Base-by-base conservation (phyloP, 257 asterid genomes). In the Fraxinus quadrangulata region DNA sequence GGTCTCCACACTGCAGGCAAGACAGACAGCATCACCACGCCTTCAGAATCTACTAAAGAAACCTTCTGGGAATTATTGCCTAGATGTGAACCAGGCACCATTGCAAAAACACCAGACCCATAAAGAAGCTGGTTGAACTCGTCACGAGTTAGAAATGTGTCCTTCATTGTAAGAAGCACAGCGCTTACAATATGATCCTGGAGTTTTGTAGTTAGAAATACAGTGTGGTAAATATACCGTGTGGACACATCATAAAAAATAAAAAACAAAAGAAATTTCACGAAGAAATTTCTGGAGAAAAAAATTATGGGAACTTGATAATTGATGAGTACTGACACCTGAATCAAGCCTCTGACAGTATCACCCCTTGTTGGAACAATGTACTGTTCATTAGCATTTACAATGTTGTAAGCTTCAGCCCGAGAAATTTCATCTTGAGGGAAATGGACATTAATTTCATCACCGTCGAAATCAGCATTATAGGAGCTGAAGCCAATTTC, bases 401-500 rank as follows among this genome's bases (percentile, higher is more conserved):
- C 99, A 74, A 96, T 96, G 86, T 92, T 90, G 81, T 90, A 96
- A 75, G 97, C 99, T 88, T 96, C 99, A 8, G 99, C 99, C 76
- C 99, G 99, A 82, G 99, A 96, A 84, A 96, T 87, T 88, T 96
- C 99, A 87, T 96, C 99, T 92, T 93, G 99, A 73, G 99, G 98
- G 80, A 96, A 93, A 88, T 96, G 99, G 81, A 96, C 99, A 84
- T 96, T 96, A 82, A 96, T 92, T 89, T 96, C 99, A 85, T 96
- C 99, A 39, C 99, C 99, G 65, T 96, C 99, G 84, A 96, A 96
- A 90, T 96, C 99, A 49, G 99, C 99, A 88, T 96, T 96, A 79
- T 93, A 96, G 65, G 99, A 85, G 83, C 99, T 96, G 90, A 78
- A 85, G 74, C 73, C 81, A 75, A 78, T 77, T 77, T 69, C 21